Percentiles rank a stretch among this genome's conserved stretches.
These are phyloP conservation scores for Craterostigma plantagineum DNA, from an alignment of 257 asterid species.

Conservation along the genomic window DNA sequence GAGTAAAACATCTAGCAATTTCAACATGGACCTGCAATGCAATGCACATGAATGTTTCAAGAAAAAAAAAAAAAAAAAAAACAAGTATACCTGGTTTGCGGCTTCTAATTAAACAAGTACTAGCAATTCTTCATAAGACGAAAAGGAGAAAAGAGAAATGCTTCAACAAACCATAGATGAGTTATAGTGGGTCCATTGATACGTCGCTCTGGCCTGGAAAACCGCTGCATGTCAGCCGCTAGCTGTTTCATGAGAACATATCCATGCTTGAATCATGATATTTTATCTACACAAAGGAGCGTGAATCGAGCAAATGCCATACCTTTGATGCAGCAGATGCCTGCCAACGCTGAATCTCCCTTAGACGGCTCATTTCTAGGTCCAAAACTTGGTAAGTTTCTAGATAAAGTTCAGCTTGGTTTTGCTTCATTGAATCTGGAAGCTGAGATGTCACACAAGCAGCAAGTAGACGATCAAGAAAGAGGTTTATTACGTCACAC, in stretches of 20 bases:
- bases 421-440: constrained; percentile 95
- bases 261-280: constrained; percentile 8
- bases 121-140: too few relatives aligned
- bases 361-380: constrained; percentile 96
- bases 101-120: too few relatives aligned
- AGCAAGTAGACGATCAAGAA: too few relatives aligned
- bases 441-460: constrained; percentile 39
- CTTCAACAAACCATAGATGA: constrained; percentile 69
- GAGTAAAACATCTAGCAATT: constrained; percentile 78
- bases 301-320: constrained; percentile 11
- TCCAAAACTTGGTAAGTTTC: constrained; percentile 98
- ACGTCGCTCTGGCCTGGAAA: constrained; percentile 96
- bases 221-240: constrained; percentile 98
- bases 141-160: constrained; percentile 4
- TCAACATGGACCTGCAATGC: constrained; percentile 90
- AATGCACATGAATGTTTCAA: constrained; percentile 11
- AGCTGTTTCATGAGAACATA: constrained; percentile 41
- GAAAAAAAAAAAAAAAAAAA: constrained; percentile 1
- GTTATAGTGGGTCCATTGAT: constrained; percentile 96
- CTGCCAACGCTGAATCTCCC: constrained; percentile 99
- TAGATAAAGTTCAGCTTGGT: constrained; percentile 86
- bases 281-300: constrained; percentile 4
- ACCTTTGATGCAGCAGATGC: constrained; percentile 88
- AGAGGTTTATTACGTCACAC: too few relatives aligned
- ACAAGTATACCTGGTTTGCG: neutral